Evolutionary conservation across 2,329 filamentous ascomycete genomes (phyloP), one percentile per base, ranked within the genome.

Genomic region (Aspergillus hiratsukae): DNA sequence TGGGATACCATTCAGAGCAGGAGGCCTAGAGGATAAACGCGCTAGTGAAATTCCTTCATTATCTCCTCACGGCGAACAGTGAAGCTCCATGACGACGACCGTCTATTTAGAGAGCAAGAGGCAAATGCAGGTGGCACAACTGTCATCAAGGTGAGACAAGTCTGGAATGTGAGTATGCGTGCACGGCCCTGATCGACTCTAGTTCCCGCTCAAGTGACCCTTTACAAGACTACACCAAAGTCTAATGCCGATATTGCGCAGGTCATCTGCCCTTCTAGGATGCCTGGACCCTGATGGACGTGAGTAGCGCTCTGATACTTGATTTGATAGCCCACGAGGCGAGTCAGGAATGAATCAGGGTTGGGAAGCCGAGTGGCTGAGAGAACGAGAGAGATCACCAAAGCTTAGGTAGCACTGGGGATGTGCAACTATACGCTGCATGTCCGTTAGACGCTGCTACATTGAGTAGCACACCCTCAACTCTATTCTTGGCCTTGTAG

Each of bases 131-230:
- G 31, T 37, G 3, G 31, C 31, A 37, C 31, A 37, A 7, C 14
- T 17, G 14, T 37, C 31, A 23, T 14, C 19, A 27, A 21, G 11
- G 19, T 23, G 43, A 23, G 43, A 23, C 43, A 23, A 23, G 14
- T 25, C 54, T 61, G 37, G 53, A 58, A 59, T 49, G 52, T 54
- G 11, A 2, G 17, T 56, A 49, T 54, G 50, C 28, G 58, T 61
- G 66, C 66, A 69, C 66, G 67, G 67, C 40, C 66, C 66, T 60
- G 63, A 66, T 67, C 64, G 59, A 52, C 62, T 31, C 54, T 62
- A 64, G 61, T 60, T 60, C 58, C 62, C 58, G 61, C 61, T 64
- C 67, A 68, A 66, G 61, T 69, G 67, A 68, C 66, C 61, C 40
- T 58, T 31, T 54, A n/a, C 31, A 37, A 17, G 31, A 37, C 31